Evolutionary conservation across 768 basidiomycete species (phyloP), one percentile per base, ranked within the genome.

Genomic region (Daedaleopsis nitida): DNA sequence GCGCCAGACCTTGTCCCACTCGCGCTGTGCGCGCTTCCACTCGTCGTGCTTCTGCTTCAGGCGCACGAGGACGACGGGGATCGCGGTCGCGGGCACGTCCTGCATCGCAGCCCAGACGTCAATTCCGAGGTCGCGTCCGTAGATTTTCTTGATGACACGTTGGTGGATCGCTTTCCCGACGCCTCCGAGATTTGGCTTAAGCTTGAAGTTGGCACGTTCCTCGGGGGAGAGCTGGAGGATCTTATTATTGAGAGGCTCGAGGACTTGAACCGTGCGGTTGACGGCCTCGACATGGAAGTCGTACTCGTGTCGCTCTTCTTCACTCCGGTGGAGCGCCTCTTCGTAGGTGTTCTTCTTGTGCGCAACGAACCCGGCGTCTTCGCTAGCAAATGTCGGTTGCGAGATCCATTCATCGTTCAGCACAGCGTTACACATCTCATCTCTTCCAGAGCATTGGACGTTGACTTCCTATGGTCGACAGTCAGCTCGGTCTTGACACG

Each of bases 1-100:
- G 53, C 96, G 79, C 97, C 97, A 99, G 54, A 98, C 91, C 73
- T 96, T 92, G 77, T 98, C 98, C 97, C 97, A 99, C 76, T 97
- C 97, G 55, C 94, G 76, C 73, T 97, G 94, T 17, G 94, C 96
- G 21, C 94, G 83, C 76, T 95, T 97, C 97, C 97, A 99, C 72
- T 98, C 96, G 62, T 94, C 94, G 71, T 98, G 96, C 76, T 98
- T 98, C 74, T 91, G 89, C 77, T 97, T 97, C 60, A 99, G 77
- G 7, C 97, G 85, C 50, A 83, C 78, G 9, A 99, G 81, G 1
- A 99, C 93, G 55, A 98, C 86, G 0, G 97, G 96, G 19, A 98
- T 88, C 10, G 96, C 92, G 16, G 89, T 76, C 14, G 86, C 86
- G 0, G 97, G 96, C 7, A 87, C 83, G n/a, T 98, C 96, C 74